Conservation (phyloP, 306 rosid genomes). For the Dalbergia cultrata region DNA sequence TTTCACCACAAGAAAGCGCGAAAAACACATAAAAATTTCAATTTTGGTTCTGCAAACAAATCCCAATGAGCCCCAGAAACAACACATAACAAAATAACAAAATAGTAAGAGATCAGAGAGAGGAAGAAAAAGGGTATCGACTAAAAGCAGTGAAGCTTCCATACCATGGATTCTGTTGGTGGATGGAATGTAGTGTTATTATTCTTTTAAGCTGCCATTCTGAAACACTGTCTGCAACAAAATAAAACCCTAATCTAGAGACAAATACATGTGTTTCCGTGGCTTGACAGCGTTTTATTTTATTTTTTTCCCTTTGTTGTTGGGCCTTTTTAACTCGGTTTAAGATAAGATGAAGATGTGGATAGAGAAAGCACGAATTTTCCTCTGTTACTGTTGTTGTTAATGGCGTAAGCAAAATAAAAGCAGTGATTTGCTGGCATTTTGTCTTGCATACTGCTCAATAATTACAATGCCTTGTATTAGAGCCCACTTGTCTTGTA, state of each 20-base stretch:
- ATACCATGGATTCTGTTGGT: constrained; percentile 53
- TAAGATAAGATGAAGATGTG: constrained; percentile 27
- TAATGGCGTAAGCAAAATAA: constrained; percentile 43
- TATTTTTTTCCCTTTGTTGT: neutral
- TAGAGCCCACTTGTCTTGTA: neutral
- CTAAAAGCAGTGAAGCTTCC: constrained; percentile 56
- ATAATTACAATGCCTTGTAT: neutral
- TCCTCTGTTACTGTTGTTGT: neutral
- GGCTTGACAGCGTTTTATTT: constrained; percentile 31
- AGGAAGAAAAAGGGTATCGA: neutral
- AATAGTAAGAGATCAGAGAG: neutral
- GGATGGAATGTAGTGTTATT: constrained; percentile 46
- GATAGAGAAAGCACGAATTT: constrained; percentile 46
- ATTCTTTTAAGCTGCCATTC: constrained; percentile 48
- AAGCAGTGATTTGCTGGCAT: constrained; percentile 48
- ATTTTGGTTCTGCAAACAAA: constrained; percentile 20
- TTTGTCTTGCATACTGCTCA: neutral
- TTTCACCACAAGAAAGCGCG: constrained; percentile 5
- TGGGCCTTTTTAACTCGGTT: neutral
- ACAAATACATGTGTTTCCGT: constrained; percentile 33
- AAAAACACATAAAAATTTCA: constrained; percentile 4
- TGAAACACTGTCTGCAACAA: constrained; percentile 35
- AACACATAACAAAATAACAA: neutral
- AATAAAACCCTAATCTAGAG: constrained; percentile 64
- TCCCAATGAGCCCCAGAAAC: constrained; percentile 38